Conservation (phyloP, 306 rosid genomes). For the Acacia crassicarpa region DNA sequence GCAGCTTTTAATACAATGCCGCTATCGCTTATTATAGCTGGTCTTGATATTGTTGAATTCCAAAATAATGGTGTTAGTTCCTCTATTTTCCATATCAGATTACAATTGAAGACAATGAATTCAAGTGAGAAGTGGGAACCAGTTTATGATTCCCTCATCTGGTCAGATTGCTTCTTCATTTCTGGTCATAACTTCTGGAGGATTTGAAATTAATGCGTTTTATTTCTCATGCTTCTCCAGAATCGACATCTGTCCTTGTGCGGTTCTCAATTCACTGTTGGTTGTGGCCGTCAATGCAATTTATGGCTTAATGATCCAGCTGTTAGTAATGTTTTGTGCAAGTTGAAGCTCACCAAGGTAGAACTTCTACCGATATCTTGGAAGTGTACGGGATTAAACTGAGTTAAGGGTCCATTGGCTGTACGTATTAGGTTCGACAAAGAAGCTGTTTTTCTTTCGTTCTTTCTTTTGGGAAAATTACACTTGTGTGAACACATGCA, state of each 20-base stretch:
- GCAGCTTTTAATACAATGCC: background rate
- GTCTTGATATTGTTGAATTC: background rate
- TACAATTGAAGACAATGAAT: background rate
- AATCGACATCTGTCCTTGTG: slow-evolving; percentile 65
- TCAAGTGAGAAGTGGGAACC: background rate
- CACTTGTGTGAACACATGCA: background rate
- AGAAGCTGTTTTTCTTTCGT: slow-evolving; percentile 7
- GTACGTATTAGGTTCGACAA: slow-evolving; percentile 9
- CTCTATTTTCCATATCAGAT: background rate
- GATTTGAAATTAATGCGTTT: slow-evolving; percentile 34
- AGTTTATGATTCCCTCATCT: background rate
- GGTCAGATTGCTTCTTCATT: slow-evolving; percentile 8
- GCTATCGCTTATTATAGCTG: background rate
- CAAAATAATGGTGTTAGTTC: background rate
- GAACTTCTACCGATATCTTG: slow-evolving; percentile 19
- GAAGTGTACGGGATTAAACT: background rate
- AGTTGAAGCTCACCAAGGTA: slow-evolving; percentile 83
- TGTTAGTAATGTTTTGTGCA: slow-evolving; percentile 67
- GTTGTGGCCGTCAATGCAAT: slow-evolving; percentile 80
- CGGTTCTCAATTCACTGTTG: slow-evolving; percentile 63
- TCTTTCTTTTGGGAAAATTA: background rate
- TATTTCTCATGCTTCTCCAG: slow-evolving; percentile 52
- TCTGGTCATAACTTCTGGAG: slow-evolving; percentile 16
- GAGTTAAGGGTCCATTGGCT: slow-evolving; percentile 1
- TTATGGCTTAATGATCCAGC: slow-evolving; percentile 73